Evolutionary conservation across 2,329 filamentous ascomycete species (phyloP), one percentile per base, ranked within the genome.

Genomic region (Pestalotiopsis sp.): DNA sequence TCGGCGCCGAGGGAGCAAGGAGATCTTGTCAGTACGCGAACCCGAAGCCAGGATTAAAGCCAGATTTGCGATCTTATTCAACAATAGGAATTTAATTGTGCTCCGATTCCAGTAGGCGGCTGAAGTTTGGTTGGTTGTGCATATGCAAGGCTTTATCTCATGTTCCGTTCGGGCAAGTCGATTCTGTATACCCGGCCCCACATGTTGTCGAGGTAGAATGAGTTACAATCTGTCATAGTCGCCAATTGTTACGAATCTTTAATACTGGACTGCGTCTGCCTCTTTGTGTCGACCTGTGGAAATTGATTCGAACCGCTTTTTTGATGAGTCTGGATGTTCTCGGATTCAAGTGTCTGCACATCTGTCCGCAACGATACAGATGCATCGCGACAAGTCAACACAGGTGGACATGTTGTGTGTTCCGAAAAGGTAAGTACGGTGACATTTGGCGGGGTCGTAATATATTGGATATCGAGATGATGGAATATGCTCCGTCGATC

Each of bases 21-120:
- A 0, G 70, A 74, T 6, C 12, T 70, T n/a, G 70, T 75, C 12
- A 75, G 72, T 68, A 68, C 72, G 5, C 69, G 72, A 49, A 75
- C 73, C 14, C 68, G 74, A 14, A 74, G 72, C 13, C 72, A 73
- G 17, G 69, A 59, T 7, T 69, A 72, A 27, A 60, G 65, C 36
- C 66, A 66, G 5, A 11, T 49, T 14, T 38, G 14, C 20, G 45
- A 52, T 36, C 7, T 36, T 36, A 6, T 36, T 36, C 31, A 36
- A 36, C 6, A 36, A 2, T 36, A 36, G 7, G 31, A 36, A 36
- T 36, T 9, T 36, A 36, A 36, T 36, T 36, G 31, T 36, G 31
- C 7, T 36, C 31, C 31, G 6, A 36, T 36, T 36, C 31, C 31
- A 36, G 31, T 36, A 36, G 31, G 31, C 31, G 31, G 31, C 31